Percentiles rank a stretch among this genome's conserved stretches.
Conservation (phyloP, 805 yeast genomes). For the Metschnikowia corniflorae region DNA sequence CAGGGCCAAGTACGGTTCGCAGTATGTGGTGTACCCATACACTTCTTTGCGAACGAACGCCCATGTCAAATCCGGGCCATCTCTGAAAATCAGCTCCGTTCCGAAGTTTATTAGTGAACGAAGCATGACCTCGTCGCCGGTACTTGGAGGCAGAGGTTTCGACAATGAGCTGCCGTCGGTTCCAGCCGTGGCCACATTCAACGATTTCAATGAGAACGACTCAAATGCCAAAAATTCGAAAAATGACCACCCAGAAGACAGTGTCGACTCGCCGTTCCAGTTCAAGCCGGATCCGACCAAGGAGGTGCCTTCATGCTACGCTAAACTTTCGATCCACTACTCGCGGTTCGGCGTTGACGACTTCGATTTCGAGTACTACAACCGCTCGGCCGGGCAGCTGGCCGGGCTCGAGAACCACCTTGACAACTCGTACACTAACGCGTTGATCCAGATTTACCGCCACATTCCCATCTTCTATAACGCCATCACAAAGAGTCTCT, state of each 20-base stretch:
- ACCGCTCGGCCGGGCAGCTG: constrained; percentile 50
- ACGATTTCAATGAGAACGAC: constrained; percentile 11
- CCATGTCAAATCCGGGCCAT: constrained; percentile 11
- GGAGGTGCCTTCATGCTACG: constrained; percentile 67
- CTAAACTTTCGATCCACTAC: constrained; percentile 71
- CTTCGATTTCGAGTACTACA: constrained; percentile 86
- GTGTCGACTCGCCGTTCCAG: constrained; percentile 19
- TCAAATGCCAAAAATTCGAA: constrained; percentile 10
- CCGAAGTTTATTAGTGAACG: constrained; percentile 64
- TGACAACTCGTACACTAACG: constrained; percentile 68
- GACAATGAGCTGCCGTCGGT: constrained; percentile 12
- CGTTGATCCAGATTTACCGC: constrained; percentile 75
- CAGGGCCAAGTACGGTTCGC: constrained; percentile 50
- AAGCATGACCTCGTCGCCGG: constrained; percentile 16
- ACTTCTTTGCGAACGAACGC: constrained; percentile 27
- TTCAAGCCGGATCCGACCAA: constrained; percentile 15
- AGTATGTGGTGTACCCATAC: constrained; percentile 48
- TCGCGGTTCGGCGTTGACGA: constrained; percentile 91
- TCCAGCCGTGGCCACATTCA: constrained; percentile 7
- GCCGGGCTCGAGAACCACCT: constrained; percentile 90
- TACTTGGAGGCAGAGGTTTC: constrained; percentile 4
- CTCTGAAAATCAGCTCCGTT: constrained; percentile 16
- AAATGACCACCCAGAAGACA: constrained; percentile 1
- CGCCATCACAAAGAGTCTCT: constrained; percentile 52
- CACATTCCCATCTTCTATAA: constrained; percentile 74